Percentiles rank a stretch among this genome's conserved stretches.
Evolutionary conservation across 164 flowering plant genomes (phyloP).

Genomic region (Paratinospora sagittata): DNA sequence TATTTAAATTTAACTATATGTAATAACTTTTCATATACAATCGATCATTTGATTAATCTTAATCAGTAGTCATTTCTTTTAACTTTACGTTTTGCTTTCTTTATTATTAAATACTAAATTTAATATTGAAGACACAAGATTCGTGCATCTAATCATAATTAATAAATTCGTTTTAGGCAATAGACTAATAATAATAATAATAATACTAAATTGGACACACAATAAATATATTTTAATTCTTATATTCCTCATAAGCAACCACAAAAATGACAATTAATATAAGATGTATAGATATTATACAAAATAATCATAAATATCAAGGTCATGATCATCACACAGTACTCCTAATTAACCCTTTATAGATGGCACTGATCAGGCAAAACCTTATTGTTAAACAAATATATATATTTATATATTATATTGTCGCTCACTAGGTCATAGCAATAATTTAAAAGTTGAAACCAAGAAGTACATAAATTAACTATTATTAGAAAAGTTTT

Average conservation of each 20-base stretch:
- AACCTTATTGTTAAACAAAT: too few species aligned
- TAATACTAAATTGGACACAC: background rate
- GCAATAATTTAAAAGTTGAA: background rate
- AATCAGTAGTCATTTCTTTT: background rate
- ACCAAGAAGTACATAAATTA: background rate
- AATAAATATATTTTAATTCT: background rate
- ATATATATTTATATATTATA: too few species aligned
- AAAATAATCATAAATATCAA: too few species aligned
- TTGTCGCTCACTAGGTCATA: background rate
- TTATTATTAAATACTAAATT: too few species aligned
- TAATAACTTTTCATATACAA: too few species aligned
- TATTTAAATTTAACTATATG: too few species aligned
- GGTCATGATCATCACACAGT: too few species aligned
- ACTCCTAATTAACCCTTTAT: background rate
- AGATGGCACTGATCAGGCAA: too few species aligned
- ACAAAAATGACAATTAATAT: too few species aligned
- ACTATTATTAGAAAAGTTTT: background rate
- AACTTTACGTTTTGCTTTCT: background rate
- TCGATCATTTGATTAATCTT: too few species aligned
- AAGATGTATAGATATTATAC: too few species aligned
- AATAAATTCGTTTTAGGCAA: background rate
- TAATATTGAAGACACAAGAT: background rate
- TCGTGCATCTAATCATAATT: slow-evolving; percentile 1
- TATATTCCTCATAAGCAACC: too few species aligned
- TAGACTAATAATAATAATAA: background rate